A percentile compares a stretch with the other conserved stretches of the same genome.
Evolutionary conservation across 2,329 filamentous ascomycete genomes (phyloP).

Genomic region (Penicillium freii): DNA sequence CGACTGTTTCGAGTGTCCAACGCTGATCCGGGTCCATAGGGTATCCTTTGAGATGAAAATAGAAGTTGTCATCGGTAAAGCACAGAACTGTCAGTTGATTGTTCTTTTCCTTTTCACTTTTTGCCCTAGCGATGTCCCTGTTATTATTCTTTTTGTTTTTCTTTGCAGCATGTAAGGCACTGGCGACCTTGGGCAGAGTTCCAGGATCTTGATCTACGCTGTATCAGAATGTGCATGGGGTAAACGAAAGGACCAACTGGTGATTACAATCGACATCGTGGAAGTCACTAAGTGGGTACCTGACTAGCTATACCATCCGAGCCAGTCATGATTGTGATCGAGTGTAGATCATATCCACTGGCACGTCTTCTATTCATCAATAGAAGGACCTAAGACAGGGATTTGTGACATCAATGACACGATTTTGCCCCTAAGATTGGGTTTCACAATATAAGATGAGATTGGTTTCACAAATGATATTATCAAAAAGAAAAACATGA

Average conservation of each 20-base stretch:
- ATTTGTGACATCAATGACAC: background rate
- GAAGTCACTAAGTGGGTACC: constrained; percentile 3
- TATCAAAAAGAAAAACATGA: background rate
- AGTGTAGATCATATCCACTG: constrained; percentile 10
- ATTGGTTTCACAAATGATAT: background rate
- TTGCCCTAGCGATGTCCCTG: background rate
- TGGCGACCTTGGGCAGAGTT: background rate
- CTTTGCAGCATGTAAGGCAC: background rate
- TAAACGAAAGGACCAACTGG: constrained; percentile 4
- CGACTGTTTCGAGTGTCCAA: background rate
- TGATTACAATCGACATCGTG: constrained; percentile 10
- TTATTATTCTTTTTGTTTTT: background rate
- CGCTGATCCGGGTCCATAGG: background rate
- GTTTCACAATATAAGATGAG: background rate
- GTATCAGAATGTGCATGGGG: constrained; percentile 4
- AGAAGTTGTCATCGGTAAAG: background rate
- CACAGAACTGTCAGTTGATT: background rate
- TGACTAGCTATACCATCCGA: background rate
- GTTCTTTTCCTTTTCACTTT: background rate
- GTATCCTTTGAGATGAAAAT: constrained; percentile 1
- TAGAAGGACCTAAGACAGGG: background rate
- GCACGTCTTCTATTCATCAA: background rate
- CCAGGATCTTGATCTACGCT: background rate
- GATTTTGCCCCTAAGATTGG: background rate
- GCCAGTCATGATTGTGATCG: constrained; percentile 1